Evolutionary conservation across 768 basidiomycete species (phyloP).

Genomic region (Gloeostereum incarnatum): DNA sequence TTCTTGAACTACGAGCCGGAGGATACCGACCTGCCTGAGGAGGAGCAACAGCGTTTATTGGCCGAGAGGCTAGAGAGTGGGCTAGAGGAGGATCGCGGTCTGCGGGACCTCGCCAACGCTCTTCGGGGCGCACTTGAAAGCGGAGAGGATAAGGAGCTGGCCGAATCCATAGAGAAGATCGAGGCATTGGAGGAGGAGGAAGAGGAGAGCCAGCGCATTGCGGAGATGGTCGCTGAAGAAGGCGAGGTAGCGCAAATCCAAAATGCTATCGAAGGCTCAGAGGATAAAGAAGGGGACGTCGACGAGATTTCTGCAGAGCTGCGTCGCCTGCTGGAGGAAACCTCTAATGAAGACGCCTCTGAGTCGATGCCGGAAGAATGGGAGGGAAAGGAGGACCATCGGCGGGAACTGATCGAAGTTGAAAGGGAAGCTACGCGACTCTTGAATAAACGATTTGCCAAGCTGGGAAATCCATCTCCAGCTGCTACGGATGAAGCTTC

Average conservation of each 20-base stretch:
- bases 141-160: neutral
- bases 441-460: neutral
- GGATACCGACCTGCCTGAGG: conserved; percentile 8
- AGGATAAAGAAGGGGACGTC: neutral
- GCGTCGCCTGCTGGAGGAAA: neutral
- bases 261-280: neutral
- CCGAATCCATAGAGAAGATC: neutral
- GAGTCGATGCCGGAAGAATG: neutral
- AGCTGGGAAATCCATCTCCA: neutral
- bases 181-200: neutral
- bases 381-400: neutral
- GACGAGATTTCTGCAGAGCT: neutral
- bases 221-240: too few species aligned
- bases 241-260: too few species aligned
- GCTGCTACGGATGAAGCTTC: too few species aligned
- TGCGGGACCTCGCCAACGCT: too few species aligned
- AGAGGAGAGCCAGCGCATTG: too few species aligned
- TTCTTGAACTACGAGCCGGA: conserved; percentile 21
- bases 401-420: neutral
- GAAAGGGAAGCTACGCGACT: neutral
- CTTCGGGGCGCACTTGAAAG: too few species aligned
- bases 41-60: neutral
- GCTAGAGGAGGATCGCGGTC: too few species aligned
- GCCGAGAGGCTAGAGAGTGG: neutral
- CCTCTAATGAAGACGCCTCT: neutral